Evolutionary conservation across 768 basidiomycete genomes (phyloP), one percentile per base, ranked within the genome.

Genomic region (Lepiota brunneoincarnata): DNA sequence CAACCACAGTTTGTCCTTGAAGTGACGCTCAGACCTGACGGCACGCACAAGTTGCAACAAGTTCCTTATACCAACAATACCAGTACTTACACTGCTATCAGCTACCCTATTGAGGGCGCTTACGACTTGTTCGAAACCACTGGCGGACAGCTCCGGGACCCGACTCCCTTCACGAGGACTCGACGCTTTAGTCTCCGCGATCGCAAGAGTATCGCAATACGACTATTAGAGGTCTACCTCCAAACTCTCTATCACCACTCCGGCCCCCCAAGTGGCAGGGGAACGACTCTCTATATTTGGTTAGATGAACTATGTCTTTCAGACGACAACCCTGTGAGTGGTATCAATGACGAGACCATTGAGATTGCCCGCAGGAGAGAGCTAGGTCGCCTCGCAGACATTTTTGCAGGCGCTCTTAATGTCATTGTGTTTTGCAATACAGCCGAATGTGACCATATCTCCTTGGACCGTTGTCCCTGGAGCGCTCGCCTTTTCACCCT

Each of bases 361-460:
- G 17, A 11, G 6, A 35, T 31, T 14, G 31, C 31, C 7, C 45
- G 45, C 10, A 58, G 21, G 4, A 28, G 21, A 21, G 61, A 64
- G 39, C 55, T 64, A 6, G 63, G 63, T 6, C 55, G 58, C 23
- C 51, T 64, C 21, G 58, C 63, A 2, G 63, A 64, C 44, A 58
- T 63, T 14, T 63, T 63, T 44, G 26, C 58, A 23, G 34, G 48
- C 7, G 63, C 63, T n/a, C 10, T 49, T 4, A 26, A 54, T 14
- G 63, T 64, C 10, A 50, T 40, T 6, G 58, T 64, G 4, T 63
- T 64, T 49, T 64, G 63, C 50, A 21, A 55, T 40, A 24, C 24
- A 20, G 12, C n/a, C 10, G 51, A 49, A 6, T 64, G 63, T 49
- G 47, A 55, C 17, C 63, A 64, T 45, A 57, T 54, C 12, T 34